Evolutionary conservation across 1,139 yeast genomes (phyloP).

Genomic region (Blastobotrys capitulatus): DNA sequence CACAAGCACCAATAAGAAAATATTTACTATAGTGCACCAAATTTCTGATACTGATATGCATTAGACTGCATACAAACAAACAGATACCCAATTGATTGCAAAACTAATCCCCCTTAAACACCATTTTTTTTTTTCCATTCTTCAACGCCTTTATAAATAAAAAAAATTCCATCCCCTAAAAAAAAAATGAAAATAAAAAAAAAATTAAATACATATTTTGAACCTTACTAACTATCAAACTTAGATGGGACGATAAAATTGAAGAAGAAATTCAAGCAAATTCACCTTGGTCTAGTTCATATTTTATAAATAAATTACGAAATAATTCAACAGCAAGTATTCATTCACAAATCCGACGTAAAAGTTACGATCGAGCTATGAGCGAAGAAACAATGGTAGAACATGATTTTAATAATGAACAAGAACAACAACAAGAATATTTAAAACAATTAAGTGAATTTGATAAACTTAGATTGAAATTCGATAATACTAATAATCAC

Average conservation of each 20-base stretch:
- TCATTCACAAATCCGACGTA: neutral
- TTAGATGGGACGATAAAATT: neutral
- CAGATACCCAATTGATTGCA: too few species aligned
- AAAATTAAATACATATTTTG: too few species aligned
- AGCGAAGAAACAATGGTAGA: neutral
- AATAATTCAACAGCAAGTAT: neutral
- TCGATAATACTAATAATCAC: conserved; percentile 4
- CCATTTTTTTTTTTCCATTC: too few species aligned
- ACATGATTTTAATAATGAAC: neutral
- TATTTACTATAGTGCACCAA: too few species aligned
- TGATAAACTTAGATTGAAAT: conserved; percentile 11
- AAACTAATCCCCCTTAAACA: too few species aligned
- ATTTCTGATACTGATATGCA: neutral
- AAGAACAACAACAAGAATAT: conserved; percentile 9
- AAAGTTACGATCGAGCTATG: neutral
- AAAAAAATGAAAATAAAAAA: too few species aligned
- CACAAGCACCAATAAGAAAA: neutral
- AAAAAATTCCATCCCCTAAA: too few species aligned
- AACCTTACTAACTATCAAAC: too few species aligned
- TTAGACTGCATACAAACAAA: neutral
- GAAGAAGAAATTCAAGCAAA: neutral
- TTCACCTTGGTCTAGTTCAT: neutral
- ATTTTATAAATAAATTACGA: conserved; percentile 2
- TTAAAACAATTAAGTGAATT: conserved; percentile 12
- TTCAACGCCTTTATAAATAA: too few species aligned